Base-by-base conservation (phyloP, 2,329 filamentous ascomycete genomes). In the Aspergillus sp. region DNA sequence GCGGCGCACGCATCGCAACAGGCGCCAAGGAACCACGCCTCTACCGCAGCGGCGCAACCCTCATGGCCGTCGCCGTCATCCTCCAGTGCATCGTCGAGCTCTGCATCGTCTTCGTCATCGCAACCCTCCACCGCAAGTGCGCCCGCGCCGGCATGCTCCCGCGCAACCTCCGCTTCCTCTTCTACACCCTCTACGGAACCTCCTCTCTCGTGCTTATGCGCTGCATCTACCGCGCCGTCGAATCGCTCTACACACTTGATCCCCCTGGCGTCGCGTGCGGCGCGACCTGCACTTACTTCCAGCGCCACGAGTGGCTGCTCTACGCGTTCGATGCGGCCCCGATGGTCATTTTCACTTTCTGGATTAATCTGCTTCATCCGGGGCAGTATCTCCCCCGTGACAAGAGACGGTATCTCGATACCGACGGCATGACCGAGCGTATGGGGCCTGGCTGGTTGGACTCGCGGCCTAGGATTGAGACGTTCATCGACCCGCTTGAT, bases 151-250 rank as follows among this genome's bases (percentile, higher is more conserved):
- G 31, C 2, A 55, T 58, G 33, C 35, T 50, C 21, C 51, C 56
- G 4, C 45, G 37, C 3, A 58, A 58, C 21, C 50, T 58, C 3
- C 50, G 50, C 15, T 45, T 51, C 39, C 19, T 55, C 23, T 55
- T 54, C 51, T 55, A 54, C 21, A 58, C 51, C 15, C 51, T 58
- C 5, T 58, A 54, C 23, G 56, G 56, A 12, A 58, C 51, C 6
- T 58, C 56, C 1, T 43, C 51, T 14, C 21, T 58, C 12, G 51
- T 58, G 4, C 27, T 58, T 1, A 21, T 54, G 15, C 56, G 51
- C 31, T 58, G 56, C 24, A 21, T 58, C 7, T 58, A 50, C 56
- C 56, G 56, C 21, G 56, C 51, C 33, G 46, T 58, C 23, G 51
- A 58, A 19, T 35, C 51, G 2, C 11, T 55, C n/a, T 51, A 55